Evolutionary conservation across 106 monocot genomes (phyloP).

Genomic region (Phalaenopsis equestris): DNA sequence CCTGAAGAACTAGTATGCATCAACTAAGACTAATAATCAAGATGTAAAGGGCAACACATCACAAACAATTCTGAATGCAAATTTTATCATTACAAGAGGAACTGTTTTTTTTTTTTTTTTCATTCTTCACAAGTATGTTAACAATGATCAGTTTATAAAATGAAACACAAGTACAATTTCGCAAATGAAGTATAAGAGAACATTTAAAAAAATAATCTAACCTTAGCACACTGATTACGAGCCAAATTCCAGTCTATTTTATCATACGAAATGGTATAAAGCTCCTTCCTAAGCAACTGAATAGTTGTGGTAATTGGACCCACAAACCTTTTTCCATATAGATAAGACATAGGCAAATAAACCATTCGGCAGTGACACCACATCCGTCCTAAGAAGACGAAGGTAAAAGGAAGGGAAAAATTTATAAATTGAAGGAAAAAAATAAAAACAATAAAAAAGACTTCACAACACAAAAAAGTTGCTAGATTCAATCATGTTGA

Average conservation of each 20-base stretch:
- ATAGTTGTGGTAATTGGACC: conserved; percentile 59
- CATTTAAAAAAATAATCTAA: conserved; percentile 8
- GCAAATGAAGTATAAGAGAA: neutral
- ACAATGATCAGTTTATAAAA: neutral
- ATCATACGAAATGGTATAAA: conserved; percentile 51
- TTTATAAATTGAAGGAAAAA: too few relatives aligned
- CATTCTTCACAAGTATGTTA: neutral
- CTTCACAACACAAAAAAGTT: neutral
- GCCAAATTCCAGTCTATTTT: conserved; percentile 76
- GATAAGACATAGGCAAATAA: conserved; percentile 83
- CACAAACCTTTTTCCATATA: conserved; percentile 96
- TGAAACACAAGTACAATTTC: neutral
- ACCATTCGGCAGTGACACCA: conserved; percentile 95
- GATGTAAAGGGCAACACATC: too few relatives aligned
- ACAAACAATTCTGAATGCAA: too few relatives aligned
- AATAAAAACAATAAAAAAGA: neutral
- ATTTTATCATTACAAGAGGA: neutral
- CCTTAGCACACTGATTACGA: conserved; percentile 90
- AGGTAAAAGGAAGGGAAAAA: neutral
- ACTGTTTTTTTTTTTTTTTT: neutral
- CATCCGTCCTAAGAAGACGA: conserved; percentile 53
- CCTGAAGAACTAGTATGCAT: too few relatives aligned
- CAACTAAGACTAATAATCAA: too few relatives aligned
- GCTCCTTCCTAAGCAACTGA: conserved; percentile 64
- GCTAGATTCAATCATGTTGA: neutral